A percentile compares a stretch with the other conserved stretches of the same genome.
phyloP scores from a whole-genome alignment of 306 rosid species.

The Sindora glabra region DNA sequence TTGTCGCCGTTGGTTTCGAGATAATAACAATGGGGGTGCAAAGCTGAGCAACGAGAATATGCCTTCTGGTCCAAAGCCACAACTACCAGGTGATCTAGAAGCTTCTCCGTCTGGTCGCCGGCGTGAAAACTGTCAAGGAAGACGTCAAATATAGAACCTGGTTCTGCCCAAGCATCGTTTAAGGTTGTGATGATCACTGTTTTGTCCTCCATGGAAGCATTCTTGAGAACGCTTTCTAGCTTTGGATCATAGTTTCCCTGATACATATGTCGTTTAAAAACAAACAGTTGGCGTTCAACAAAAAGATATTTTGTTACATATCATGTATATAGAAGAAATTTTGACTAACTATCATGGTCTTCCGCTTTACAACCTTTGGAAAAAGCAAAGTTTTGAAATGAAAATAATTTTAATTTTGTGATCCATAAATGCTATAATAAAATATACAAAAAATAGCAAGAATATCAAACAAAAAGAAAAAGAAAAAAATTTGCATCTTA shows the following conservation, averaged over 20 bases:
- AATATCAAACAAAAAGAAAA: too few species aligned
- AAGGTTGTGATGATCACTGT: conserved; percentile 70
- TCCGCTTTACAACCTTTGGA: too few species aligned
- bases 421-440: too few species aligned
- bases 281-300: background rate
- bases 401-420: too few species aligned
- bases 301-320: too few species aligned
- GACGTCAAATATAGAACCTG: conserved; percentile 62
- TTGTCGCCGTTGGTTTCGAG: conserved; percentile 42
- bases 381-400: too few species aligned
- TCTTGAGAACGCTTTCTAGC: conserved; percentile 31
- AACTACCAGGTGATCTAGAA: conserved; percentile 59
- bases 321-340: too few species aligned
- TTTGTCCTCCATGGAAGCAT: conserved; percentile 48
- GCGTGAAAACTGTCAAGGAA: conserved; percentile 61
- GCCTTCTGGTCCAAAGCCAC: conserved; percentile 70
- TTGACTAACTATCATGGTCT: too few species aligned
- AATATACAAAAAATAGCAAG: too few species aligned
- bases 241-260: conserved; percentile 16
- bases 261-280: background rate
- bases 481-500: too few species aligned
- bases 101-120: conserved; percentile 49
- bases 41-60: conserved; percentile 42
- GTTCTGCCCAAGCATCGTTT: conserved; percentile 87
- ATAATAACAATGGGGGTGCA: conserved; percentile 59